Evolutionary conservation across 192 early-diverging fungal species (phyloP).

Genomic region (Backusella macrospora): DNA sequence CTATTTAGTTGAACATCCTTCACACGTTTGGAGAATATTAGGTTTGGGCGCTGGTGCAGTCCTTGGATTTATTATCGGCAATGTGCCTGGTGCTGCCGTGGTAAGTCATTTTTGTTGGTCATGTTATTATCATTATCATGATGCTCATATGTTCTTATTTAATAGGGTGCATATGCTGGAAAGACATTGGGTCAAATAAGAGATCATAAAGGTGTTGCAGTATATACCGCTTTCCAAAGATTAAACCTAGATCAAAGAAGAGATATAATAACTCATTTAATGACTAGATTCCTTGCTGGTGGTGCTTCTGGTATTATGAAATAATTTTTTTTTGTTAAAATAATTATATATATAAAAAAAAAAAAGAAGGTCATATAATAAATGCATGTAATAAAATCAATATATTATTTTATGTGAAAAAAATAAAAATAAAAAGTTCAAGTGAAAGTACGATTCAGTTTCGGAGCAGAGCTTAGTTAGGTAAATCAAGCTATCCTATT

Average conservation of each 20-base stretch:
- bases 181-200: conserved; percentile 63
- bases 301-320: conserved; percentile 30
- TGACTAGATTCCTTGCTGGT: conserved; percentile 28
- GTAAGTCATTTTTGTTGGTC: conserved; percentile 23
- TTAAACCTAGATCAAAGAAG: conserved; percentile 28
- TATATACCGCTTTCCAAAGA: conserved; percentile 41
- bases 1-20: conserved; percentile 33
- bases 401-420: not conserved
- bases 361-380: not conserved
- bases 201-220: conserved; percentile 55
- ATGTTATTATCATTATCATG: not conserved
- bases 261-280: conserved; percentile 33
- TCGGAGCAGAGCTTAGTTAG: conserved; percentile 1
- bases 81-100: conserved; percentile 31
- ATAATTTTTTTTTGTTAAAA: conserved; percentile 4
- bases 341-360: too few species aligned
- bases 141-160: not conserved
- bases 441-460: not conserved
- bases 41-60: conserved; percentile 37
- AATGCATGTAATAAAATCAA: too few species aligned
- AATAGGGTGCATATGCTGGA: conserved; percentile 62
- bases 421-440: not conserved
- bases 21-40: conserved; percentile 32
- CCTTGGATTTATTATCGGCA: conserved; percentile 39
- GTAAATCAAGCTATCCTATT: not conserved